A percentile compares a stretch with the other conserved stretches of the same genome.
Conservation (phyloP, 2,329 filamentous ascomycete genomes). For the Fusarium sp. region DNA sequence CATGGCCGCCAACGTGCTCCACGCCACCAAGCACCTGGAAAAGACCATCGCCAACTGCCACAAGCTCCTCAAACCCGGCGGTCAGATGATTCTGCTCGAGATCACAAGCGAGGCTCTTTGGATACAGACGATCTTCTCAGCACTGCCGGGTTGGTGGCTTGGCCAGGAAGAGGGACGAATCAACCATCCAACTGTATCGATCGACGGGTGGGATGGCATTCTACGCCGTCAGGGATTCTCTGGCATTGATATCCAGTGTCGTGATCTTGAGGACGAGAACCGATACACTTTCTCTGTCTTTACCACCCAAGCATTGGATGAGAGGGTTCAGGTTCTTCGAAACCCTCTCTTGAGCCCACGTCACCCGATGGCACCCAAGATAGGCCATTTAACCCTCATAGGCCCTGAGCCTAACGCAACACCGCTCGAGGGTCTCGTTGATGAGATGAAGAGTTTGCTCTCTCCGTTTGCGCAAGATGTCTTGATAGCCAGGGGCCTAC, state of each 20-base stretch:
- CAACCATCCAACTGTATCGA: neutral
- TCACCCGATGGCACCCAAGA: no score
- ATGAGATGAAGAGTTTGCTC: no score
- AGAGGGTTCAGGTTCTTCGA: no score
- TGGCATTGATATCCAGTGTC: neutral
- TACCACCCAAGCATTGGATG: no score
- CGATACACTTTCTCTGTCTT: no score
- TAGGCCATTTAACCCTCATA: no score
- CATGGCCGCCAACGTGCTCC: neutral
- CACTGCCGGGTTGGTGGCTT: conserved; percentile 5
- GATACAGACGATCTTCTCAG: neutral
- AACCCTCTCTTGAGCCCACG: no score
- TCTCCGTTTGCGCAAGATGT: no score
- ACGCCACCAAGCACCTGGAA: neutral
- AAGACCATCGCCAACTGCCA: neutral
- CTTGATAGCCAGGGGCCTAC: no score
- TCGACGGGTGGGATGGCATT: neutral
- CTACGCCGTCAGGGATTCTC: neutral
- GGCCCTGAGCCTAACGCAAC: no score
- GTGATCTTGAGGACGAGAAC: no score
- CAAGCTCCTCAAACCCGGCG: conserved; percentile 2
- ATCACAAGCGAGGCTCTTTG: neutral
- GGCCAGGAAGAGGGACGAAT: neutral
- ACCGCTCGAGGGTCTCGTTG: no score
- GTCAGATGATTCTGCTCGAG: neutral